phyloP scores from a whole-genome alignment of 441 rosid genomes.

The Dalechampia spathulata region DNA sequence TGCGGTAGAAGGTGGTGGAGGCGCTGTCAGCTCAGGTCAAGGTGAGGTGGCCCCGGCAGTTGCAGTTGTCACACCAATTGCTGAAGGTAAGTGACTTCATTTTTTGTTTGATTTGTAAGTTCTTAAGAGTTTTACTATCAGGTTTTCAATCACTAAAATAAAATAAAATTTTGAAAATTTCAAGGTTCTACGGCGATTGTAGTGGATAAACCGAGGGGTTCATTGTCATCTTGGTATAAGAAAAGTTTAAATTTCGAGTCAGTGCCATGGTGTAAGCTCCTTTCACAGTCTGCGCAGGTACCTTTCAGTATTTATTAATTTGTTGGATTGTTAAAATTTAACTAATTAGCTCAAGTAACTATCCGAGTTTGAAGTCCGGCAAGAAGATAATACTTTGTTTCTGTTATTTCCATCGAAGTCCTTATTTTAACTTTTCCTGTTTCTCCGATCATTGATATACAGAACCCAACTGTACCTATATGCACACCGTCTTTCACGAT shows the following conservation, averaged over 20 bases:
- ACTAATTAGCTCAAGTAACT: background rate
- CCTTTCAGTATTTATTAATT: conserved; percentile 9
- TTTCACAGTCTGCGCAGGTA: conserved; percentile 69
- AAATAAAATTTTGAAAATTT: conserved; percentile 8
- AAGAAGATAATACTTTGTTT: background rate
- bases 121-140: background rate
- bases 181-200: conserved; percentile 45
- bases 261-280: conserved; percentile 57
- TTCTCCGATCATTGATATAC: conserved; percentile 21
- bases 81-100: conserved; percentile 38
- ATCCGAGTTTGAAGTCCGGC: background rate
- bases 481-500: conserved; percentile 32
- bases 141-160: too few species aligned
- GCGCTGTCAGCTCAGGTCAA: conserved; percentile 33
- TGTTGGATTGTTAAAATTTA: background rate
- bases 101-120: background rate
- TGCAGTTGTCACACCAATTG: conserved; percentile 45
- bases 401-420: background rate
- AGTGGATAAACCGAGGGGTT: conserved; percentile 50
- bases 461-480: conserved; percentile 49
- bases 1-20: conserved; percentile 32
- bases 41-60: conserved; percentile 40
- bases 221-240: conserved; percentile 42
- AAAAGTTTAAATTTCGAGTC: conserved; percentile 35
- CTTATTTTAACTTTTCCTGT: background rate